These are phyloP conservation scores for Xylaria sp. DNA, from an alignment of 2,329 filamentous ascomycete species.

Conservation along the genomic window DNA sequence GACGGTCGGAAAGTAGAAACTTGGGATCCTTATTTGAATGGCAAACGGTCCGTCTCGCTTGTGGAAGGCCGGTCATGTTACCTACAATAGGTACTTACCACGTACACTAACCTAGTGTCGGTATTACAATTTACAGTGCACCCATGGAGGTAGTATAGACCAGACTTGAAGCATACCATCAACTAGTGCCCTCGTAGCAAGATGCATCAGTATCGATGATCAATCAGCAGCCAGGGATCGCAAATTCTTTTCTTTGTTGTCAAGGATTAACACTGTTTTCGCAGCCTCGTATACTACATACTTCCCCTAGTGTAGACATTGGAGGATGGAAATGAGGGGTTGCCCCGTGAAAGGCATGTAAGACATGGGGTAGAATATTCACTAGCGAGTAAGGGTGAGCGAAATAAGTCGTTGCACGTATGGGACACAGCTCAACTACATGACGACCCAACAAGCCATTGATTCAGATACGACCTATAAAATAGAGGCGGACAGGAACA, in stretches of 20 bases:
- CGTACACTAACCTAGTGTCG: background rate
- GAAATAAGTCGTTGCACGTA: slow-evolving; percentile 26
- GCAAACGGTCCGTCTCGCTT: slow-evolving; percentile 22
- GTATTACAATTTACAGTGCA: slow-evolving; percentile 1
- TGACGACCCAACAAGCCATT: slow-evolving; percentile 24
- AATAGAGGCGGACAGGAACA: slow-evolving; percentile 27
- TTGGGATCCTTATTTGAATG: slow-evolving; percentile 4
- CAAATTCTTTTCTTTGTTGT: slow-evolving; percentile 9
- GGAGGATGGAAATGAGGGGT: slow-evolving; percentile 33
- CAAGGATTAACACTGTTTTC: slow-evolving; percentile 1
- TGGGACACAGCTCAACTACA: slow-evolving; percentile 11
- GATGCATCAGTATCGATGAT: slow-evolving; percentile 5
- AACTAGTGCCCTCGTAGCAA: slow-evolving; percentile 7
- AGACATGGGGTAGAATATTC: slow-evolving; percentile 34
- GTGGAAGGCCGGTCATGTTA: slow-evolving; percentile 7
- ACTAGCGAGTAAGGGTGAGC: slow-evolving; percentile 25
- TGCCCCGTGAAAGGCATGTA: slow-evolving; percentile 31
- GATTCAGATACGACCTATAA: slow-evolving; percentile 31
- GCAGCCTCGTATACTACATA: slow-evolving; percentile 4
- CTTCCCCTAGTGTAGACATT: background rate
- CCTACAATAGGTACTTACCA: slow-evolving; percentile 7
- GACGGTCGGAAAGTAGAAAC: slow-evolving; percentile 14
- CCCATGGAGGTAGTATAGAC: slow-evolving; percentile 7
- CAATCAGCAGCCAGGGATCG: slow-evolving; percentile 6
- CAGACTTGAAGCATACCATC: background rate